A percentile compares a stretch with the other conserved stretches of the same genome.
Conservation (phyloP, 352 stramenopile species). For the Phytopythium boreale region DNA sequence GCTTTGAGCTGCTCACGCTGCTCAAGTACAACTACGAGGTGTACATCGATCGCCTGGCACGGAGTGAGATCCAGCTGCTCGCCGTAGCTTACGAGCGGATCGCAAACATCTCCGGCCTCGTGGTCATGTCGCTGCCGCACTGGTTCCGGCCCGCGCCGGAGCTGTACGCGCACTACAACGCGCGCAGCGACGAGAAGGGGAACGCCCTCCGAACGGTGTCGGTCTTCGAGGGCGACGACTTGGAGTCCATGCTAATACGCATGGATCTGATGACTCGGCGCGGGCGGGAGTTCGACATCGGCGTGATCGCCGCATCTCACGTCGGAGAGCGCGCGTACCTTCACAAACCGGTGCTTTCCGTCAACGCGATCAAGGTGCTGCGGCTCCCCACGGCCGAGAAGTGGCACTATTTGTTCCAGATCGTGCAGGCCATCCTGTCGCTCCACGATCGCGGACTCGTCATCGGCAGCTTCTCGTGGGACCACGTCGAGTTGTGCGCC, state of each 20-base stretch:
- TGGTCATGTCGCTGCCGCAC: slow-evolving; percentile 1
- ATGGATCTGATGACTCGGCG: slow-evolving; percentile 1
- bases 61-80: slow-evolving; percentile 2
- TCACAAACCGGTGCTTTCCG: not conserved
- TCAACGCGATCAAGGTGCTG: slow-evolving; percentile 3
- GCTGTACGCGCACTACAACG: slow-evolving; percentile 1
- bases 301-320: not conserved
- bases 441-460: slow-evolving; percentile 3
- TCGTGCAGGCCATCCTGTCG: not conserved
- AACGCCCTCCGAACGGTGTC: not conserved
- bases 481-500: slow-evolving; percentile 5
- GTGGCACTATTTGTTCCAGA: slow-evolving; percentile 3
- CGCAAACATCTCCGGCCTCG: not conserved
- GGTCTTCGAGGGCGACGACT: not conserved
- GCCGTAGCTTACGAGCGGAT: not conserved
- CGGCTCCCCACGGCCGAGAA: slow-evolving; percentile 1
- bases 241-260: slow-evolving; percentile 1
- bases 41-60: not conserved
- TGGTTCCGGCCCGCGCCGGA: slow-evolving; percentile 1
- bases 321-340: slow-evolving; percentile 3
- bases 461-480: slow-evolving; percentile 4
- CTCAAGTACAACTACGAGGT: slow-evolving; percentile 3
- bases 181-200: not conserved
- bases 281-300: not conserved
- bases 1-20: slow-evolving; percentile 4